These are phyloP conservation scores for Osmozyma mogii DNA, from an alignment of 805 yeast species.

Conservation along the genomic window DNA sequence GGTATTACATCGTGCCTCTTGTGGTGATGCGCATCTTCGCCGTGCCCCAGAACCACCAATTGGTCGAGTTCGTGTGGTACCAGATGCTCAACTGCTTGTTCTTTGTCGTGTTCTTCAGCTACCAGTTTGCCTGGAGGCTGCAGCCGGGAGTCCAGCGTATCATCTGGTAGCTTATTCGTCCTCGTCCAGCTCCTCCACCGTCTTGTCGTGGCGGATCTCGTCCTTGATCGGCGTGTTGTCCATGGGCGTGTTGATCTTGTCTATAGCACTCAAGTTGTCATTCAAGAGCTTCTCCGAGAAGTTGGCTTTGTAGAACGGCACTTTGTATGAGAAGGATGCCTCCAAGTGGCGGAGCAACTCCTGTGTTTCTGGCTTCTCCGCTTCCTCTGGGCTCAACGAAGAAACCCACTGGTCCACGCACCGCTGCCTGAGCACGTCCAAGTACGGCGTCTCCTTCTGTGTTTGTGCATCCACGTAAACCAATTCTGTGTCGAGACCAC, in stretches of 20 bases:
- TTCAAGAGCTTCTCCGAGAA: slow-evolving; percentile 23
- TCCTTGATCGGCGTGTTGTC: not conserved
- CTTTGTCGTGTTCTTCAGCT: slow-evolving; percentile 46
- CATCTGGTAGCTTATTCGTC: slow-evolving; percentile 61
- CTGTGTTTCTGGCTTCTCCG: slow-evolving; percentile 1
- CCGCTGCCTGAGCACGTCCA: slow-evolving; percentile 32
- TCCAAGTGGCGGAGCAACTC: slow-evolving; percentile 4
- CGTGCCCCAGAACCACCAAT: slow-evolving; percentile 27
- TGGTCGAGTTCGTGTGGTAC: slow-evolving; percentile 57
- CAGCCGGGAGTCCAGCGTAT: slow-evolving; percentile 66
- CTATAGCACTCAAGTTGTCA: slow-evolving; percentile 21
- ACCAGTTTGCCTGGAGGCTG: slow-evolving; percentile 61
- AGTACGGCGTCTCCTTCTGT: slow-evolving; percentile 31
- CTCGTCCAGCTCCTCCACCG: not conserved
- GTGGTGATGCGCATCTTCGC: slow-evolving; percentile 60
- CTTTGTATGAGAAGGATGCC: slow-evolving; percentile 2
- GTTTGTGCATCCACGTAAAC: slow-evolving; percentile 57
- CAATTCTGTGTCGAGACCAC: slow-evolving; percentile 64
- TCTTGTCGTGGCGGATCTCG: not conserved
- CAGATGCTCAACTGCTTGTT: slow-evolving; percentile 46
- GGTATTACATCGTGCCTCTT: slow-evolving; percentile 82
- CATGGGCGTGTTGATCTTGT: slow-evolving; percentile 11
- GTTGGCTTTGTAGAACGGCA: slow-evolving; percentile 3
- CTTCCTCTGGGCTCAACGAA: slow-evolving; percentile 12
- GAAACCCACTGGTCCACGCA: slow-evolving; percentile 27